Percentiles rank a stretch among this genome's conserved stretches.
These are phyloP conservation scores for Petrea volubilis DNA, from an alignment of 257 asterid genomes.

Conservation along the genomic window DNA sequence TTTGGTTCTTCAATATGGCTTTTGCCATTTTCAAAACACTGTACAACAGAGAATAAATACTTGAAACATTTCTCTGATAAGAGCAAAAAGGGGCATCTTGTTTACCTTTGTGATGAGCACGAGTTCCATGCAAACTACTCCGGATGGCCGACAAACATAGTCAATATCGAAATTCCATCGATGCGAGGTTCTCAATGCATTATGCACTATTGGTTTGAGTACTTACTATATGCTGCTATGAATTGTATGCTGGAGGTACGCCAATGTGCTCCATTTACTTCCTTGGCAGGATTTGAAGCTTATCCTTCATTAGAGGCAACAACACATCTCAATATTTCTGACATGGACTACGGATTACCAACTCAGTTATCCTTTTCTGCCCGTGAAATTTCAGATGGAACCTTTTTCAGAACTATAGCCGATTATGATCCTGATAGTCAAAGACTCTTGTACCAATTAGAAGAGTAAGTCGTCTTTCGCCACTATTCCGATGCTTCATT, in stretches of 20 bases:
- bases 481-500: constrained; percentile 13
- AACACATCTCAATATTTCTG: constrained; percentile 56
- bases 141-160: constrained; percentile 97
- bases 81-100: constrained; percentile 56
- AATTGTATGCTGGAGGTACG: constrained; percentile 25
- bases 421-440: constrained; percentile 87
- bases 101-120: constrained; percentile 65
- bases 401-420: constrained; percentile 75
- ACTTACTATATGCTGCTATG: constrained; percentile 11
- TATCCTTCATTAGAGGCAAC: constrained; percentile 72
- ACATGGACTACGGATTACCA: constrained; percentile 76
- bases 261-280: constrained; percentile 30
- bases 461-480: constrained; percentile 56
- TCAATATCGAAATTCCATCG: constrained; percentile 86
- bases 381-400: constrained; percentile 95
- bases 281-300: constrained; percentile 67
- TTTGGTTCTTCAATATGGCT: constrained; percentile 96
- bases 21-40: constrained; percentile 90
- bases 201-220: background rate
- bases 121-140: constrained; percentile 78
- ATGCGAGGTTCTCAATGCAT: constrained; percentile 53
- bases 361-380: constrained; percentile 93
- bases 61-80: constrained; percentile 69
- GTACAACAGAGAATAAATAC: constrained; percentile 76
- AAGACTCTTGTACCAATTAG: constrained; percentile 63